Conservation (phyloP, 2,329 filamentous ascomycete species). For the Fusarium sp. region DNA sequence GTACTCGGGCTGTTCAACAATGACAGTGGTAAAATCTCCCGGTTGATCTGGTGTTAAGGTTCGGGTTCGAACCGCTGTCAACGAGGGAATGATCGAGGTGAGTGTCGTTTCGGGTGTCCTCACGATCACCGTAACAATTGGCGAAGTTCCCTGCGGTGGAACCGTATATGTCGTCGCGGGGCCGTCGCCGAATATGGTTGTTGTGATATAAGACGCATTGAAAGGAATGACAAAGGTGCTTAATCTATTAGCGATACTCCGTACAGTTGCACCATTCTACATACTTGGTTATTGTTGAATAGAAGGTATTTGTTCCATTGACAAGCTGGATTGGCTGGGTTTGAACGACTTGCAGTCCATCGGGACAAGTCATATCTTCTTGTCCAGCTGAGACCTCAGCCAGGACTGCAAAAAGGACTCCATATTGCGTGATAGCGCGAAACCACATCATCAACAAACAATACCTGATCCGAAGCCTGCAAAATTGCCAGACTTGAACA, state of each 20-base stretch:
- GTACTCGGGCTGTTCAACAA: conserved; percentile 7
- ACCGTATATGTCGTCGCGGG: conserved; percentile 5
- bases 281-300: conserved; percentile 14
- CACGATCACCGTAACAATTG: conserved; percentile 4
- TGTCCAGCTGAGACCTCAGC: not conserved
- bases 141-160: conserved; percentile 10
- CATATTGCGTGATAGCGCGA: not conserved
- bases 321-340: conserved; percentile 13
- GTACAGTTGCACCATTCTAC: rapidly evolving
- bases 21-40: not conserved
- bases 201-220: not conserved
- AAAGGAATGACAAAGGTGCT: conserved; percentile 12
- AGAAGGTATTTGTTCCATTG: conserved; percentile 14
- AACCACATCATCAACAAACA: not conserved
- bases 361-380: not conserved
- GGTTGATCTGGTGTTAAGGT: conserved; percentile 1
- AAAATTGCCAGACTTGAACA: not conserved
- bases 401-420: not conserved
- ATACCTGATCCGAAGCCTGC: not conserved
- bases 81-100: conserved; percentile 9
- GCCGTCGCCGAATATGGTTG: not conserved
- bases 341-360: conserved; percentile 8
- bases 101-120: not conserved
- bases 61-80: conserved; percentile 1
- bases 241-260: rapidly evolving